phyloP scores from a whole-genome alignment of 2,329 filamentous ascomycete species.

The Cladosporium sp. region DNA sequence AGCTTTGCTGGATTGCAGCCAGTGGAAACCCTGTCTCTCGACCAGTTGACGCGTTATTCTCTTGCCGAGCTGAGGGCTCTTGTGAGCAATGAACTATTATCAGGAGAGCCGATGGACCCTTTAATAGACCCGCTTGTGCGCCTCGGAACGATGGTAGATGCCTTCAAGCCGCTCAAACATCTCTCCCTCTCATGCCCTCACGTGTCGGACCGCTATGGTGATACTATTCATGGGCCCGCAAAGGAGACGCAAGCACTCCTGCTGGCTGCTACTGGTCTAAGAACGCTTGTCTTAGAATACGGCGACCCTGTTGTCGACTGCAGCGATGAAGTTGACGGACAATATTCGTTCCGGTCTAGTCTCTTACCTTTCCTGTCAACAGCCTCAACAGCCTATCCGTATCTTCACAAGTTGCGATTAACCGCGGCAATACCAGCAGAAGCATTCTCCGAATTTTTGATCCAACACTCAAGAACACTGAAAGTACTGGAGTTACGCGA shows the following conservation, averaged over 20 bases:
- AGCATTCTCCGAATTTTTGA: neutral
- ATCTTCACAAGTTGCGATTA: neutral
- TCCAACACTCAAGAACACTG: neutral
- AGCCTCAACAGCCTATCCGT: neutral
- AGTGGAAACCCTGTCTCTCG: neutral
- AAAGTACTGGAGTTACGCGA: neutral
- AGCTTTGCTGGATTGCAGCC: neutral
- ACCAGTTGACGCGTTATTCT: neutral
- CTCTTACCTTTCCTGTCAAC: neutral
- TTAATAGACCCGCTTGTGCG: constrained; percentile 14
- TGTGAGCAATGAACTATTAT: no score
- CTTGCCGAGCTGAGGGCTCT: neutral
- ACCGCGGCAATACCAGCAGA: neutral
- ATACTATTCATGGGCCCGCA: neutral
- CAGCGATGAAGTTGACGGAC: neutral
- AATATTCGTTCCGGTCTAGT: neutral
- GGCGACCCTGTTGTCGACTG: neutral
- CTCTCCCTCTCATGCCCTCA: constrained; percentile 16
- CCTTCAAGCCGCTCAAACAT: constrained; percentile 18
- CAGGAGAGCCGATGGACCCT: neutral
- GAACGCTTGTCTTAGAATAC: neutral
- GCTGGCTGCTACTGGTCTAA: neutral
- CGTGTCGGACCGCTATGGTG: constrained; percentile 8
- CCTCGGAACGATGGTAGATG: constrained; percentile 15
- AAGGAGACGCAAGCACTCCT: neutral